Evolutionary conservation across 2,329 filamentous ascomycete genomes (phyloP), one percentile per base, ranked within the genome.

Genomic region (Dothideomycetes sp.): DNA sequence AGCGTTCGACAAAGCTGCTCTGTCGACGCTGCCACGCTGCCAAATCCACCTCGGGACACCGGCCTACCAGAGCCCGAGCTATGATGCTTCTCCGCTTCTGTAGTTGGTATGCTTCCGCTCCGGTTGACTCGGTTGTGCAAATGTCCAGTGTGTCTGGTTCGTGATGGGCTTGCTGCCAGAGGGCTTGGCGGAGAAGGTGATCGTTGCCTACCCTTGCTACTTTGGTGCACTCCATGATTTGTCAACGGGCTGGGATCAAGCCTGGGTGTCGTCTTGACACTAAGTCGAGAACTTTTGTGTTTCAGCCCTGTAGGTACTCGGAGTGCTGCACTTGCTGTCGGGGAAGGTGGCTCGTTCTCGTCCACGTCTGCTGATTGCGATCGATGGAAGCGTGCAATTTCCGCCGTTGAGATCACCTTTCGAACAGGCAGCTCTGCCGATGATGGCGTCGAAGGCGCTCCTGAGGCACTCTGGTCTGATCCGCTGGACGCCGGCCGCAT

Each of bases 381-480:
- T 38, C 68, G 64, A 46, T 73, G 69, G 38, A 94, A 88, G 45
- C 88, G 84, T 7, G 86, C 83, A 31, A 96, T 66, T 52, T 96
- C 89, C 1, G 82, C 80, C 50, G 84, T 86, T 2, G 88, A 94
- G 22, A 96, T 68, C 7, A 98, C 83, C 40, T 84, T 82, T 38
- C 91, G 75, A 24, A 96, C 64, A 3, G 89, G 88, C 27, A 81
- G 84, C 19, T 79, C 78, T 29, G 70, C 68, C 1, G 75, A 67
- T 2, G 22, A 27, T 27, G 12, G 12, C n/a, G n/a, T 7, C 22
- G 7, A 27, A 27, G 12, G 7, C 22, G 7, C 31, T 15, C 73
- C 40, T 14, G 46, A 39, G 14, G 43, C 37, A 40, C 37, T 43
- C 30, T 32, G 4, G 17, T 42, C 41, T 8, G 19, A 19, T 15